phyloP scores from a whole-genome alignment of 2,329 filamentous ascomycete genomes.

The Fusarium burgessii region DNA sequence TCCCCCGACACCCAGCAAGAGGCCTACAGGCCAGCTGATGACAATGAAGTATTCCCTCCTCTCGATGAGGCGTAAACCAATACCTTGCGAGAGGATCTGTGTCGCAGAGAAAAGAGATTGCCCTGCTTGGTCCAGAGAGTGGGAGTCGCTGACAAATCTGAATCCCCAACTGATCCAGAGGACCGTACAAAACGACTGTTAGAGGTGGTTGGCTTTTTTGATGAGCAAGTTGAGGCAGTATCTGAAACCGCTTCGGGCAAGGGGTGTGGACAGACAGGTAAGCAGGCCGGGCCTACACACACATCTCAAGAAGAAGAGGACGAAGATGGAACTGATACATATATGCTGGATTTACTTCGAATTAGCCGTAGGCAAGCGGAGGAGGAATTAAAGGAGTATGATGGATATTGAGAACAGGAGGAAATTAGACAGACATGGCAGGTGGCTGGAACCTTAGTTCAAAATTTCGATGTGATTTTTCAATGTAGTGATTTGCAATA shows the following conservation, averaged over 20 bases:
- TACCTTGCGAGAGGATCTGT: constrained; percentile 3
- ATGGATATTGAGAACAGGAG: neutral
- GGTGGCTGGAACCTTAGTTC: neutral
- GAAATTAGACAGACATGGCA: neutral
- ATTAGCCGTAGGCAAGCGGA: neutral
- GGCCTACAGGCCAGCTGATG: neutral
- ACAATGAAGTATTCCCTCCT: neutral
- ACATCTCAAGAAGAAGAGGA: neutral
- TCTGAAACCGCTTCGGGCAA: neutral
- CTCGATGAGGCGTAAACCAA: neutral
- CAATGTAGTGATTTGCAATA: neutral
- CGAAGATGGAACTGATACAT: neutral
- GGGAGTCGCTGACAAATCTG: neutral
- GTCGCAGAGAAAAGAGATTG: constrained; percentile 3
- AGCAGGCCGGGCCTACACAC: neutral
- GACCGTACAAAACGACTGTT: neutral
- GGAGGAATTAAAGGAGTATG: neutral
- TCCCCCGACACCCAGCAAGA: neutral
- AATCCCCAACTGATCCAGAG: neutral
- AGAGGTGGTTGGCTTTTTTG: neutral
- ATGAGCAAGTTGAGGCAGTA: neutral
- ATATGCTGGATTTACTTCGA: neutral
- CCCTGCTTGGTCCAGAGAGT: neutral
- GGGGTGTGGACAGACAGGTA: too few relatives aligned
- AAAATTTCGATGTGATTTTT: neutral